These are phyloP conservation scores for Erucastrum elatum DNA, from an alignment of 345 rosid species.

Conservation along the genomic window DNA sequence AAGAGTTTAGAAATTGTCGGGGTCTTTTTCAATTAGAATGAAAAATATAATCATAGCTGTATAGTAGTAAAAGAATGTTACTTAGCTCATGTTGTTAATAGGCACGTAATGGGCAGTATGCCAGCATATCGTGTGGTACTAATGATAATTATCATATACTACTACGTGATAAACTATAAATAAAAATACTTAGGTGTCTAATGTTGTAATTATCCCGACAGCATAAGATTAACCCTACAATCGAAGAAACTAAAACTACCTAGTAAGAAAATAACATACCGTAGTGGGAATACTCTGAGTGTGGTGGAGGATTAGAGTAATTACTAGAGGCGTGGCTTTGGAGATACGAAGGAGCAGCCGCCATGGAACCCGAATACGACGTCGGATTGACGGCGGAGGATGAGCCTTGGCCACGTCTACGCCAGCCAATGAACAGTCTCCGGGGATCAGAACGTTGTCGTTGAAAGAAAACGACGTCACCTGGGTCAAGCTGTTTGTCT, in stretches of 20 bases:
- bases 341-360: constrained; percentile 20
- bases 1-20: constrained; percentile 10
- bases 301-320: constrained; percentile 31
- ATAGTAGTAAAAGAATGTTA: not conserved
- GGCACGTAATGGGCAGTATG: no score
- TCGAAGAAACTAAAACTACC: not conserved
- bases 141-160: not conserved
- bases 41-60: constrained; percentile 24
- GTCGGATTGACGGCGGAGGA: constrained; percentile 11
- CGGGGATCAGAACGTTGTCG: constrained; percentile 52
- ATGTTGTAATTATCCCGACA: constrained; percentile 23
- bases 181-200: not conserved
- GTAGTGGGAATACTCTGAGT: constrained; percentile 31
- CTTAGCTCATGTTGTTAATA: constrained; percentile 18
- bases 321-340: constrained; percentile 13
- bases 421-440: constrained; percentile 73
- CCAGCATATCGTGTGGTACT: not conserved
- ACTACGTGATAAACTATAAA: not conserved
- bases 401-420: constrained; percentile 45
- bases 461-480: constrained; percentile 68
- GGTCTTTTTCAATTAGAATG: not conserved
- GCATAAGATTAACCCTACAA: not conserved
- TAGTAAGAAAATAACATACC: constrained; percentile 18
- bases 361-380: constrained; percentile 16
- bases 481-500: constrained; percentile 79